A percentile compares a stretch with the other conserved stretches of the same genome.
These are phyloP conservation scores for Leptosphaerulina australis DNA, from an alignment of 2,329 filamentous ascomycete species.

Conservation along the genomic window DNA sequence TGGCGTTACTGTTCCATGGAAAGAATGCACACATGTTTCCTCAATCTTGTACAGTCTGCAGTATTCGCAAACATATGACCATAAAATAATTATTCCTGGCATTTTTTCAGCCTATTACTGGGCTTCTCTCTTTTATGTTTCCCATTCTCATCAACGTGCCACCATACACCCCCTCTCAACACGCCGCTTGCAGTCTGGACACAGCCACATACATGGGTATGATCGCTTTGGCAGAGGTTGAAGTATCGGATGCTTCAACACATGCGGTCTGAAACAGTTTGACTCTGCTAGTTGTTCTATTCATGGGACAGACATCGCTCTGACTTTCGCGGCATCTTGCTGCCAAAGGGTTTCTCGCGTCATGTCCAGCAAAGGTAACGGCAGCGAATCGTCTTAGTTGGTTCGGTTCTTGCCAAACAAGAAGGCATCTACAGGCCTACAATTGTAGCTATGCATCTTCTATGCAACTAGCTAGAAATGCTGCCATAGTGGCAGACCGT, in stretches of 20 bases:
- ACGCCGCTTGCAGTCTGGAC: background rate
- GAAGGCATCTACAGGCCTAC: background rate
- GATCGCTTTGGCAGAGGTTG: background rate
- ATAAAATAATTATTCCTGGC: too few species aligned
- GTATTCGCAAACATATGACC: too few species aligned
- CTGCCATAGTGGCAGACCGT: conserved; percentile 21
- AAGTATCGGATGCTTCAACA: background rate
- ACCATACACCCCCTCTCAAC: background rate
- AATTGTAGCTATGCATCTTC: conserved; percentile 3
- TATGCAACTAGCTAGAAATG: conserved; percentile 2
- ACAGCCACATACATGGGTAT: background rate
- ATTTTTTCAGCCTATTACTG: background rate
- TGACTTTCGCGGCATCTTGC: background rate
- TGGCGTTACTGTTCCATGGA: too few species aligned
- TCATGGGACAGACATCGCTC: background rate
- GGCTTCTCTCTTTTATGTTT: background rate
- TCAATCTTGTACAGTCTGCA: too few species aligned
- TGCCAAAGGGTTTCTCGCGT: background rate
- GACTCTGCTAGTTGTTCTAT: background rate
- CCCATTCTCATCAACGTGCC: background rate
- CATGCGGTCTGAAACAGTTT: background rate
- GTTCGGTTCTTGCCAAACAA: background rate
- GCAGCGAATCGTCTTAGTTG: background rate
- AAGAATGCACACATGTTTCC: too few species aligned
- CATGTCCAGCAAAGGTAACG: background rate